Evolutionary conservation across 331 rosid species (phyloP), one percentile per base, ranked within the genome.

Genomic region (Stylosanthes scabra): DNA sequence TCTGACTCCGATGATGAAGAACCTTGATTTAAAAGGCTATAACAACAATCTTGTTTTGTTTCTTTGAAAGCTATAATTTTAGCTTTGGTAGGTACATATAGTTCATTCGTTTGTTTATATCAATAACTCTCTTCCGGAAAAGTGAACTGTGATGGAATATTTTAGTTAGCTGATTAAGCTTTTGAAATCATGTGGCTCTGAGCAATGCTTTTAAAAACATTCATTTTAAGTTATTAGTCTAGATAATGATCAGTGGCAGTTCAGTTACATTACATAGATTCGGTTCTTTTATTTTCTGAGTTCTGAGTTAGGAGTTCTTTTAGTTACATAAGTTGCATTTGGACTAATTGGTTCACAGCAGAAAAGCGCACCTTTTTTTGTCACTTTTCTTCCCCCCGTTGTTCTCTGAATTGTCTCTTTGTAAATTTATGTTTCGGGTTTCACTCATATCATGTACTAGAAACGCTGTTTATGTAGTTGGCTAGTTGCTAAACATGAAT

Each of bases 91-190:
- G 57, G 75, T 72, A 67, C 68, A 75, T 63, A 62, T 31, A 3
- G 75, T 78, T 75, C 75, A 56, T 83, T 81, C 79, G 47, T 77
- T 68, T 71, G 82, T 74, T 56, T 54, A 49, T 76, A 49, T 16
- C 69, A 83, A 79, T 83, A 83, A 79, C 70, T 59, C 71, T 63
- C 71, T 59, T 16, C 66, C 11, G 77, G 66, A 34, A 55, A 76
- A 49, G 7, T 40, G 46, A 65, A 60, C 10, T 52, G 50, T 65
- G 54, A 66, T 68, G 29, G 55, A 45, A 65, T 13, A 8, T 15
- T 58, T 56, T 63, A 59, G 47, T 64, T 60, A 66, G 70, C 70
- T 74, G 31, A 42, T 58, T 66, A 75, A 60, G 45, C 75, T 49
- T 31, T 20, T 71, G 2, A 50, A 2, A 55, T 15, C 34, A 47